Conservation (phyloP, 108 stramenopile species). For the Cafeteria roenbergensis region DNA sequence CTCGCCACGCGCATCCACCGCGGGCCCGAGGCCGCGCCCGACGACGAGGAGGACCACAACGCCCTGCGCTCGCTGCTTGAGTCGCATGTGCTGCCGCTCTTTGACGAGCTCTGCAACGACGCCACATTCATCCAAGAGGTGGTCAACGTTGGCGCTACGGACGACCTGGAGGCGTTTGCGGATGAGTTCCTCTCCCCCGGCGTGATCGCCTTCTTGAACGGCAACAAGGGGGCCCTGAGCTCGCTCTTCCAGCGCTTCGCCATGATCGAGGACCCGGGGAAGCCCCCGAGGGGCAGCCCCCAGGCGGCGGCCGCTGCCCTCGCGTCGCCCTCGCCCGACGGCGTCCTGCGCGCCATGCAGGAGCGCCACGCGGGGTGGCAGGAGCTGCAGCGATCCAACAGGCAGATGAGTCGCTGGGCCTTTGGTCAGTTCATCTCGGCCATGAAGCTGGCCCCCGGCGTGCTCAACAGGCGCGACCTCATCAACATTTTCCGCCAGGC, state of each 20-base stretch:
- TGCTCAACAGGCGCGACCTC: neutral
- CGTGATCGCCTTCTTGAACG: neutral
- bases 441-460: neutral
- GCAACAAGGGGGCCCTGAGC: neutral
- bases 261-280: neutral
- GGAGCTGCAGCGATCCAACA: neutral
- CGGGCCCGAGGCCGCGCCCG: neutral
- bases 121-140: neutral
- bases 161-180: neutral
- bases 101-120: neutral
- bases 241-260: neutral
- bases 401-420: neutral
- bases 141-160: neutral
- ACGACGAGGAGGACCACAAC: neutral
- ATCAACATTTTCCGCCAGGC: neutral
- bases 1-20: neutral
- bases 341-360: neutral
- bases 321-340: neutral
- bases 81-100: neutral
- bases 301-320: neutral
- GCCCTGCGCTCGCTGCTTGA: neutral
- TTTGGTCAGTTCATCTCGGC: neutral
- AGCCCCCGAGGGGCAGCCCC: neutral
- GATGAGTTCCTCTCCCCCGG: neutral
- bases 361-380: neutral